These are phyloP conservation scores for Elaphomyces granulatus DNA, from an alignment of 495 filamentous ascomycete genomes.

Conservation along the genomic window DNA sequence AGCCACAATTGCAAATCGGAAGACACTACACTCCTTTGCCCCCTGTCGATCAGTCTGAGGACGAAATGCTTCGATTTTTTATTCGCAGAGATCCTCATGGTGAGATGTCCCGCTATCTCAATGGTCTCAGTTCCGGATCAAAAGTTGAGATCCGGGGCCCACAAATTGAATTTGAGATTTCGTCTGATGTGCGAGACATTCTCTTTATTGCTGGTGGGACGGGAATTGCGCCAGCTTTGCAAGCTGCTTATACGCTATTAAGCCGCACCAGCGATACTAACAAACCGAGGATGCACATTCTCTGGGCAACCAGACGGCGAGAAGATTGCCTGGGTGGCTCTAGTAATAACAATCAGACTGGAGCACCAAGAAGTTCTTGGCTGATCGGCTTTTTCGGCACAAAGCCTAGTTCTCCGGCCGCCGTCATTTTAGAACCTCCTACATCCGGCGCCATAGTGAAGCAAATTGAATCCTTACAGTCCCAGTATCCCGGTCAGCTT, in stretches of 20 bases:
- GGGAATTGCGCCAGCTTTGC: constrained; percentile 81
- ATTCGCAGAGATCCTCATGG: constrained; percentile 41
- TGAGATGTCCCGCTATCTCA: constrained; percentile 56
- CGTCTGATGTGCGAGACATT: constrained; percentile 37
- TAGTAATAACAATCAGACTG: constrained; percentile 16
- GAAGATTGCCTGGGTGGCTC: constrained; percentile 42
- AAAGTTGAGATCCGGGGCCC: constrained; percentile 66
- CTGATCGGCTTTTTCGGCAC: constrained; percentile 1
- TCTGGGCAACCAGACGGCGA: constrained; percentile 51
- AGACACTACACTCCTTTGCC: constrained; percentile 83
- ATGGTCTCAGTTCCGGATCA: constrained; percentile 42
- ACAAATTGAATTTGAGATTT: constrained; percentile 52
- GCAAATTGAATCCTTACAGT: constrained; percentile 45
- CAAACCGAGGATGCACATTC: constrained; percentile 38
- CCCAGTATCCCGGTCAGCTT: constrained; percentile 39
- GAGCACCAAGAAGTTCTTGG: constrained; percentile 1
- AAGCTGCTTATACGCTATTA: constrained; percentile 51
- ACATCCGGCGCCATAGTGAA: constrained; percentile 30
- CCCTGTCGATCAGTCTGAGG: constrained; percentile 14
- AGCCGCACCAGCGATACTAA: constrained; percentile 13
- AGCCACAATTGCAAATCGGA: constrained; percentile 81
- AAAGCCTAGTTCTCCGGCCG: background rate
- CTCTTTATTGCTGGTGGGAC: constrained; percentile 88
- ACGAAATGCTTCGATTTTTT: constrained; percentile 36
- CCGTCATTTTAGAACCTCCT: background rate